Base-by-base conservation (phyloP, 192 early-diverging fungal species). In the Coemansia sp. region DNA sequence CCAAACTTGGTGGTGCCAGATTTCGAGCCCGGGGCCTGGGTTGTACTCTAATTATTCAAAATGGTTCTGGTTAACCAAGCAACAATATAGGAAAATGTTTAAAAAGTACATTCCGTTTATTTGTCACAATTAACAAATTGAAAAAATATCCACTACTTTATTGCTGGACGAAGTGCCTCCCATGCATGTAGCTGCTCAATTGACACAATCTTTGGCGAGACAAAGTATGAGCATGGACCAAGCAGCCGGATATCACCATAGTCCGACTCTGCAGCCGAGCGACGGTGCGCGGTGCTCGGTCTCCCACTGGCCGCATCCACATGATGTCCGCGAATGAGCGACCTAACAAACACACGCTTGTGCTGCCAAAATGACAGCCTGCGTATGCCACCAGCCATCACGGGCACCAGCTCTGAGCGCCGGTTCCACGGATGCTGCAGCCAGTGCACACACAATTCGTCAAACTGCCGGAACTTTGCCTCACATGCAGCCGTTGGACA, bases 311-410 rank as follows among this genome's bases (percentile, higher is more conserved):
- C 60, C 16, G 6, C 10, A n/a, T 16, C 59, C 11, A 48, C n/a
- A n/a, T n/a, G n/a, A n/a, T n/a, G 63, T n/a, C 70, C 64, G 5
- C 62, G 64, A 5, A 67, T 12, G 23, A 73, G n/a, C 35, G 71
- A 73, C 14, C n/a, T 59, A 19, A 67, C 14, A 23, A 55, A 73
- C 16, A 47, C 32, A 29, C 32, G 56, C 52, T 73, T 73, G 71
- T 73, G 71, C 50, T 65, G 60, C 71, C 71, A 73, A 8, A 67
- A 73, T 12, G 60, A 45, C 22, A 73, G 45, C n/a, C 65, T 31
- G 24, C 71, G 57, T 21, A 73, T 62, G 0, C 71, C 71, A 9
- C 71, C 71, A 1, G 64, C 71, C 2, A 60, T 31, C 5, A 73
- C 71, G 1, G 71, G 71, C 32, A 67, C 19, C n/a, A 73, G 32